These are phyloP conservation scores for Podaxis sp. DNA, from an alignment of 768 basidiomycete genomes.

Conservation along the genomic window DNA sequence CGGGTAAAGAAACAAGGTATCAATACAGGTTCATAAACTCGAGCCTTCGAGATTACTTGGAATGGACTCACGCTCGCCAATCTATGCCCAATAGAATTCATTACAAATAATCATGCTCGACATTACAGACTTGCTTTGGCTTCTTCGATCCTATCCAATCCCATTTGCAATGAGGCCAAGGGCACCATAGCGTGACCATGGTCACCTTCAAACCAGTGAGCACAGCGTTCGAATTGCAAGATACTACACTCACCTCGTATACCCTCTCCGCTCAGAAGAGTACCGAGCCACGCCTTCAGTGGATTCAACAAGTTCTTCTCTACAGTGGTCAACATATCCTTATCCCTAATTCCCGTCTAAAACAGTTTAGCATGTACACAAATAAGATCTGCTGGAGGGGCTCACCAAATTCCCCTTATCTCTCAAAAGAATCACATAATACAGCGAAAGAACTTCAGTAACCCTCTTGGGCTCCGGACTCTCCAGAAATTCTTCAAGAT, in stretches of 20 bases:
- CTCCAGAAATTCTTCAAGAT: conserved; percentile 37
- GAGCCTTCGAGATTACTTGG: background rate
- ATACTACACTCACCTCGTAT: background rate
- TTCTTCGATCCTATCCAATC: conserved; percentile 48
- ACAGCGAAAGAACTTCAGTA: conserved; percentile 65
- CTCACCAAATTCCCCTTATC: conserved; percentile 59
- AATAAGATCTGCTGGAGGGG: background rate
- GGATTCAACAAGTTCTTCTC: conserved; percentile 47
- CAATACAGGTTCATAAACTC: background rate
- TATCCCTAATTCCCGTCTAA: conserved; percentile 54
- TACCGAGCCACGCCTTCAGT: conserved; percentile 35
- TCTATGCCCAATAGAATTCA: background rate
- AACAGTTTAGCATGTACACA: background rate
- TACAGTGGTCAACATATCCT: conserved; percentile 41
- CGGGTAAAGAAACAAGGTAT: no score
- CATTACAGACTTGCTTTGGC: conserved; percentile 24
- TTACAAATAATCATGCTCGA: background rate
- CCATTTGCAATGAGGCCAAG: conserved; percentile 46
- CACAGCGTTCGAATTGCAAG: background rate
- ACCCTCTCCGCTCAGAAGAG: conserved; percentile 25
- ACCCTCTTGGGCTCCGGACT: conserved; percentile 62
- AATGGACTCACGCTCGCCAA: background rate
- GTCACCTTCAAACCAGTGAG: conserved; percentile 17
- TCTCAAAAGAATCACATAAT: conserved; percentile 61
- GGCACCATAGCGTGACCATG: conserved; percentile 34